These are phyloP conservation scores for Glomus cerebriforme DNA, from an alignment of 192 early-diverging fungal species.

Conservation along the genomic window DNA sequence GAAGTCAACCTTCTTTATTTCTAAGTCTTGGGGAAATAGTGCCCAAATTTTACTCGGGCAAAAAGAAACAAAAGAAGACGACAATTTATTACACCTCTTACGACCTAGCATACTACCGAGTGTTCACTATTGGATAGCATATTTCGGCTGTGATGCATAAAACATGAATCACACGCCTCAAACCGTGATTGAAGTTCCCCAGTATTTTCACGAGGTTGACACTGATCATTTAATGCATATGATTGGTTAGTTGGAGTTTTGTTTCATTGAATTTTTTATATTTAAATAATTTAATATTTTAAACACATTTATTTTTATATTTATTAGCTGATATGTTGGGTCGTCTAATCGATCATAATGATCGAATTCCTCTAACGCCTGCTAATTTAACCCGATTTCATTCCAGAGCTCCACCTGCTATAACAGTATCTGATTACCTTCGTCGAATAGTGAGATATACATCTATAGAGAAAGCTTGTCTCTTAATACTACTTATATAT, in stretches of 20 bases:
- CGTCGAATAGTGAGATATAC: conserved; percentile 90
- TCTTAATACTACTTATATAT: conserved; percentile 89
- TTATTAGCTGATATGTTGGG: conserved; percentile 67
- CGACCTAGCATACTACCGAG: neutral
- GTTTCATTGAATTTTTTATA: neutral
- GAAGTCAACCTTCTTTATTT: neutral
- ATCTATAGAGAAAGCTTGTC: conserved; percentile 82
- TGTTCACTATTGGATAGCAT: conserved; percentile 19
- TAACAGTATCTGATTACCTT: conserved; percentile 87
- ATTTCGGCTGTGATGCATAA: conserved; percentile 25
- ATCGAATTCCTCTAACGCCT: conserved; percentile 59
- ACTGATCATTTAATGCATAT: conserved; percentile 32
- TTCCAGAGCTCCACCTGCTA: conserved; percentile 86
- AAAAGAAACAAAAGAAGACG: neutral
- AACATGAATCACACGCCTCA: conserved; percentile 21
- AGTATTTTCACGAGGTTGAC: conserved; percentile 31
- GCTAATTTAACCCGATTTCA: conserved; percentile 90
- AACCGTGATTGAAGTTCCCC: conserved; percentile 35
- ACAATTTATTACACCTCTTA: conserved; percentile 10
- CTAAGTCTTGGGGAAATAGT: neutral
- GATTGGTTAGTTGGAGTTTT: conserved; percentile 31
- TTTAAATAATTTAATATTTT: neutral
- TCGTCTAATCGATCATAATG: conserved; percentile 60
- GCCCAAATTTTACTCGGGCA: neutral
- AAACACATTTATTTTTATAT: too few species aligned